Percentiles rank a stretch among this genome's conserved stretches.
Conservation (phyloP, 192 early-diverging fungal genomes). For the Chytriomyces sp. region DNA sequence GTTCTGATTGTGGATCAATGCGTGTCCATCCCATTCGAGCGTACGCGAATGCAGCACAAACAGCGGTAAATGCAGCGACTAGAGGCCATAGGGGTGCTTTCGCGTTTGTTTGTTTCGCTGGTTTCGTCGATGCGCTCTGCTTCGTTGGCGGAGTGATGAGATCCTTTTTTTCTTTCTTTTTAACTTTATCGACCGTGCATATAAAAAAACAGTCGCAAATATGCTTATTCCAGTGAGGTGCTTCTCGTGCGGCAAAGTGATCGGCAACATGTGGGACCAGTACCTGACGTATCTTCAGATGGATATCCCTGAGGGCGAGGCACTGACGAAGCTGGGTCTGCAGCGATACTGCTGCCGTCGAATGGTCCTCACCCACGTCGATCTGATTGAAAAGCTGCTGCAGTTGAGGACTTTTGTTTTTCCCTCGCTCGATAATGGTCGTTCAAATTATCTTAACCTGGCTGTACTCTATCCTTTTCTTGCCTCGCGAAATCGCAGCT, state of each 20-base stretch:
- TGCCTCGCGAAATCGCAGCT: neutral
- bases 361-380: slow-evolving; percentile 98
- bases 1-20: neutral
- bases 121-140: neutral
- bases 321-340: slow-evolving; percentile 57
- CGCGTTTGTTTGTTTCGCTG: neutral
- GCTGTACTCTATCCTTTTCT: too few relatives aligned
- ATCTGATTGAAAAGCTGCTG: slow-evolving; percentile 97
- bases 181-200: slow-evolving; percentile 20
- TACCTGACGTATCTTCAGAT: slow-evolving; percentile 67
- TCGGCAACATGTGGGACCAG: slow-evolving; percentile 96
- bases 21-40: too few relatives aligned
- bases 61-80: too few relatives aligned
- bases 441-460: too few relatives aligned
- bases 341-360: slow-evolving; percentile 95
- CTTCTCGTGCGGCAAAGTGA: slow-evolving; percentile 96
- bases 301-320: slow-evolving; percentile 78
- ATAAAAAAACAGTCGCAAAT: slow-evolving; percentile 35
- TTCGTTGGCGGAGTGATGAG: too few relatives aligned
- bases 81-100: neutral
- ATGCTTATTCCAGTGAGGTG: slow-evolving; percentile 99
- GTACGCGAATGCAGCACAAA: too few relatives aligned
- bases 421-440: too few relatives aligned
- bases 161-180: slow-evolving; percentile 30
- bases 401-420: slow-evolving; percentile 57